Conservation (phyloP, 1,284 basidiomycete species). For the Cutaneotrichosporon arboriforme region DNA sequence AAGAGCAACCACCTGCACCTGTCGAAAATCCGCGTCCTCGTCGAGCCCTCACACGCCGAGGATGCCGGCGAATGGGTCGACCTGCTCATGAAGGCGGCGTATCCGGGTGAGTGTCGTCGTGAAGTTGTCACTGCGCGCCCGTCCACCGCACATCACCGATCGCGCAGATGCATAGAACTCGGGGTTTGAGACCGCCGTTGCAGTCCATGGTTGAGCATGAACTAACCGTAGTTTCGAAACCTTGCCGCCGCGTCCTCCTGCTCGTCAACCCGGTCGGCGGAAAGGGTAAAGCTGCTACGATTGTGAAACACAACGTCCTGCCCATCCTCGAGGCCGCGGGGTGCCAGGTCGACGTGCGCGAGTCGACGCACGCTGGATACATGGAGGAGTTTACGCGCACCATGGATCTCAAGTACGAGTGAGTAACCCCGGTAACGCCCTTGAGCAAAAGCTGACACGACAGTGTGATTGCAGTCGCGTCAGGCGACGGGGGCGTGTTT, state of each 20-base stretch:
- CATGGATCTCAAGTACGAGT: constrained; percentile 63
- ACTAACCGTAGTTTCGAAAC: constrained; percentile 46
- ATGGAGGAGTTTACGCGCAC: constrained; percentile 64
- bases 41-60: constrained; percentile 30
- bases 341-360: constrained; percentile 63
- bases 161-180: background rate
- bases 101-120: constrained; percentile 53
- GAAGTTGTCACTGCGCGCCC: too few species aligned
- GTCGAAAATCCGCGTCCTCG: constrained; percentile 41
- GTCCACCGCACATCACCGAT: background rate
- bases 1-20: constrained; percentile 22
- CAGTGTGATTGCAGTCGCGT: constrained; percentile 69
- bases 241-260: constrained; percentile 57
- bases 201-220: background rate
- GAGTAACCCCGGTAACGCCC: constrained; percentile 8
- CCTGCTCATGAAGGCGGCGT: constrained; percentile 57
- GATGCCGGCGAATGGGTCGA: constrained; percentile 57
- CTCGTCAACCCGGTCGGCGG: constrained; percentile 88
- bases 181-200: background rate
- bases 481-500: constrained; percentile 84
- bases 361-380: constrained; percentile 67
- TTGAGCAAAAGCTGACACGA: background rate
- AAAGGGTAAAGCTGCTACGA: constrained; percentile 63
- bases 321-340: constrained; percentile 76
- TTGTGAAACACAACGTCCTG: constrained; percentile 64